Conservation (phyloP, 352 stramenopile genomes). For the Pythium myriotylum region DNA sequence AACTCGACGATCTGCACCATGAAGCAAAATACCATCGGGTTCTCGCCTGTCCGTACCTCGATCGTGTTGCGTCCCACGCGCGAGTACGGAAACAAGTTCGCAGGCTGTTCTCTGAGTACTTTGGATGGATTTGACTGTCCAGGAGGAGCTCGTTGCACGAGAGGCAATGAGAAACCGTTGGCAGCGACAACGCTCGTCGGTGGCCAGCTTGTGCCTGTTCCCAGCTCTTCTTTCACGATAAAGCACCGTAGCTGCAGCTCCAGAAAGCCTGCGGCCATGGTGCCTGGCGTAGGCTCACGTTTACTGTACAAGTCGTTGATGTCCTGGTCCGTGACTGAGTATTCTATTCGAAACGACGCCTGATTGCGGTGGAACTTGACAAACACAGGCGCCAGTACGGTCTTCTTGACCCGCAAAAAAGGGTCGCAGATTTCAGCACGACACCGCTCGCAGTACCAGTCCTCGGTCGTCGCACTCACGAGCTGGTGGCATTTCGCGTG, state of each 20-base stretch:
- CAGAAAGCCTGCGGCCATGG: conserved; percentile 48
- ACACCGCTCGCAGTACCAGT: conserved; percentile 77
- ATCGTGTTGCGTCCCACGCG: conserved; percentile 73
- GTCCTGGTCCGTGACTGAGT: conserved; percentile 70
- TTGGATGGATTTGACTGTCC: conserved; percentile 82
- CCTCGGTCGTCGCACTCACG: conserved; percentile 32
- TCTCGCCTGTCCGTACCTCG: conserved; percentile 73
- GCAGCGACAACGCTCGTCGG: conserved; percentile 62
- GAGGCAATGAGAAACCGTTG: conserved; percentile 71
- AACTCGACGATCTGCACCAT: conserved; percentile 79
- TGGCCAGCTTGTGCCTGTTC: conserved; percentile 74
- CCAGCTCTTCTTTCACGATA: conserved; percentile 68
- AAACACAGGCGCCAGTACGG: conserved; percentile 51
- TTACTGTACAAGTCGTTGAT: conserved; percentile 72
- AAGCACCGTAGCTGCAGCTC: conserved; percentile 85
- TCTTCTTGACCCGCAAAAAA: conserved; percentile 67
- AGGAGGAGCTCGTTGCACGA: conserved; percentile 69
- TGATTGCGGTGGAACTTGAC: conserved; percentile 64
- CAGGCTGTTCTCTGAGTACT: conserved; percentile 72
- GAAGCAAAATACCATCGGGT: conserved; percentile 61
- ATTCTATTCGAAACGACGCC: conserved; percentile 60
- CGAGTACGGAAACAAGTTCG: conserved; percentile 73
- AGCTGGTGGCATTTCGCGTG: conserved; percentile 83
- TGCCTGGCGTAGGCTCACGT: conserved; percentile 39
- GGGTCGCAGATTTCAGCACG: conserved; percentile 71